Evolutionary conservation across 768 basidiomycete species (phyloP), one percentile per base, ranked within the genome.

Genomic region (Pulveroboletus sp.): DNA sequence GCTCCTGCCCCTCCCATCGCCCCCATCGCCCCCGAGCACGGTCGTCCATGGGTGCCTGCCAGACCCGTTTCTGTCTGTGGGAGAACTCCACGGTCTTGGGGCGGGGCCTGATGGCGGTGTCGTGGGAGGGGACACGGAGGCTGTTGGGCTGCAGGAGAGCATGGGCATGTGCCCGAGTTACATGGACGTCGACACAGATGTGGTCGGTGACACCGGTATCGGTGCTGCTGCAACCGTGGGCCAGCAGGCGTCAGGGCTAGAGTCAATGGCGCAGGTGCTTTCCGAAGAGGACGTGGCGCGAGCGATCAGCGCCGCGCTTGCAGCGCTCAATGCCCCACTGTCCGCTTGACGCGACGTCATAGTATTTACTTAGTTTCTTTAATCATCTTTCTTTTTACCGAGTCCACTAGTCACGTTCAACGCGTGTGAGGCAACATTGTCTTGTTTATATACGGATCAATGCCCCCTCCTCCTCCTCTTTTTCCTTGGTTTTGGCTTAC

Each of bases 291-390:
- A 65, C 7, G 0, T 69, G 43, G 52, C 39, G 26, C 50, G 51
- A 42, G 66, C 59, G 21, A 67, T 67, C 45, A 32, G 39, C 3
- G 56, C 49, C 4, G 67, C 63, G 1, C 30, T 69, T 3, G 57
- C 63, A 0, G 51, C 58, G 32, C 37, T 67, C 37, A 18, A 11
- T 14, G 32, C 21, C 21, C 21, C 21, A 4, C 21, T 21, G 21
- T 21, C 21, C 21, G 21, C 21, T 4, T 21, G 4, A 21, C 2
- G 21, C 21, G 21, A 21, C 4, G 21, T 21, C 21, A 4, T 21
- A 2, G 21, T 21, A 21, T 21, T 21, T 21, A 21, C 21, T 21
- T 21, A 4, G 2, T 2, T 21, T 21, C 21, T 21, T 4, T 21
- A 21, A 21, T 21, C 21, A 4, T 21, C 21, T 21, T 21, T 4